Percentiles rank a stretch among this genome's conserved stretches.
These are phyloP conservation scores for Aphanomyces cochlioides DNA, from an alignment of 352 stramenopile genomes.

Conservation along the genomic window DNA sequence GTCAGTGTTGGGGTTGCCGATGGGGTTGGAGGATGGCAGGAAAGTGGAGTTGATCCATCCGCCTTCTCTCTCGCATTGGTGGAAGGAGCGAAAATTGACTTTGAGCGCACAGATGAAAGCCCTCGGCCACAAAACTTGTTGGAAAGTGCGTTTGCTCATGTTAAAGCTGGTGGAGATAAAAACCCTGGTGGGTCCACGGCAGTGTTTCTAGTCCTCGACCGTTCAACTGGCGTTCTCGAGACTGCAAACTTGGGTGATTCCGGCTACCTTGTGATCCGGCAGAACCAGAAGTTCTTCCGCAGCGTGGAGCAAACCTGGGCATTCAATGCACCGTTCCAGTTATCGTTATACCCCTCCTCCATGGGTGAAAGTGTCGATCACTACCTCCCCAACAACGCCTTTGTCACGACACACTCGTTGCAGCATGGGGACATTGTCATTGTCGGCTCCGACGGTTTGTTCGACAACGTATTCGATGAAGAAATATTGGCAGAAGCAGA, in stretches of 20 bases:
- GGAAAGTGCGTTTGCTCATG: constrained; percentile 15
- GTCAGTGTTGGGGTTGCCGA: constrained; percentile 18
- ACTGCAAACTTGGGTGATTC: constrained; percentile 25
- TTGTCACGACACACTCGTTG: constrained; percentile 10
- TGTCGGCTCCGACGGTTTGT: constrained; percentile 29
- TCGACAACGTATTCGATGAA: constrained; percentile 32
- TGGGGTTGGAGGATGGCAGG: constrained; percentile 19
- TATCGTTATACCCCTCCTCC: constrained; percentile 20
- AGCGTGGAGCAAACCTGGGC: constrained; percentile 25
- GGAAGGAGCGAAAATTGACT: constrained; percentile 7
- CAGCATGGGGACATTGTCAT: constrained; percentile 30
- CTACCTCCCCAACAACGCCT: constrained; percentile 11
- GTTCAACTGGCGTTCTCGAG: background rate
- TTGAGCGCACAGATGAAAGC: background rate
- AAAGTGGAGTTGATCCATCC: constrained; percentile 23
- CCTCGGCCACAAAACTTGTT: constrained; percentile 2
- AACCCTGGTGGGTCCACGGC: constrained; percentile 23
- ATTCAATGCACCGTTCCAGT: constrained; percentile 23
- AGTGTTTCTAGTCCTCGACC: constrained; percentile 20
- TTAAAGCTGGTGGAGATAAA: constrained; percentile 12
- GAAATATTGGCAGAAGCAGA: constrained; percentile 21
- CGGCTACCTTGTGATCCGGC: constrained; percentile 24
- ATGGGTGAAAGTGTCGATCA: constrained; percentile 11
- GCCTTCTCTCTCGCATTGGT: constrained; percentile 24
- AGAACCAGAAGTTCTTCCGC: background rate